Evolutionary conservation across 23 red algal genomes (phyloP).

Genomic region (Gracilariopsis chorda): DNA sequence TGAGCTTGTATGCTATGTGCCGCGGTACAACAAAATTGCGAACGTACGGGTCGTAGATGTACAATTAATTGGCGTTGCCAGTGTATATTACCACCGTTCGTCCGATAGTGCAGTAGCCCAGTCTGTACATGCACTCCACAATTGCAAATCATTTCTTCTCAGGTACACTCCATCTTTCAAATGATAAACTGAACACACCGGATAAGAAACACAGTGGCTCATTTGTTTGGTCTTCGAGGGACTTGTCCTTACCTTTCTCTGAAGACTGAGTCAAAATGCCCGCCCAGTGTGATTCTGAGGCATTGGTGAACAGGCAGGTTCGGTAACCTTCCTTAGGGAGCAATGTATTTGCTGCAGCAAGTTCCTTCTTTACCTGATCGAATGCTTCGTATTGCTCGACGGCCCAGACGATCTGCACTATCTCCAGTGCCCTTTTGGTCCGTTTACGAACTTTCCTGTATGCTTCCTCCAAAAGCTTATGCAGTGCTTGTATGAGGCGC

Average conservation of each 20-base stretch:
- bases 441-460: background rate
- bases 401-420: background rate
- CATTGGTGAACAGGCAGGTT: slow-evolving; percentile 22
- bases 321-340: background rate
- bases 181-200: background rate
- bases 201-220: slow-evolving; percentile 20
- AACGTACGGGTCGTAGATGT: background rate
- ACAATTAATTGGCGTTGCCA: background rate
- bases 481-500: background rate
- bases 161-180: background rate
- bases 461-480: background rate
- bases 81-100: background rate
- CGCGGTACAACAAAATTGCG: background rate
- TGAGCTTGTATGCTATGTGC: background rate
- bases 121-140: background rate
- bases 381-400: background rate
- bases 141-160: background rate
- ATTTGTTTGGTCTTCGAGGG: background rate
- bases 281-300: slow-evolving; percentile 28
- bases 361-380: background rate
- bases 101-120: background rate
- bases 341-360: background rate
- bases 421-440: background rate
- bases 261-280: background rate
- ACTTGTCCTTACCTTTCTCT: background rate